Evolutionary conservation across 2,329 filamentous ascomycete species (phyloP).

Genomic region (Teratosphaeria epicoccoides): DNA sequence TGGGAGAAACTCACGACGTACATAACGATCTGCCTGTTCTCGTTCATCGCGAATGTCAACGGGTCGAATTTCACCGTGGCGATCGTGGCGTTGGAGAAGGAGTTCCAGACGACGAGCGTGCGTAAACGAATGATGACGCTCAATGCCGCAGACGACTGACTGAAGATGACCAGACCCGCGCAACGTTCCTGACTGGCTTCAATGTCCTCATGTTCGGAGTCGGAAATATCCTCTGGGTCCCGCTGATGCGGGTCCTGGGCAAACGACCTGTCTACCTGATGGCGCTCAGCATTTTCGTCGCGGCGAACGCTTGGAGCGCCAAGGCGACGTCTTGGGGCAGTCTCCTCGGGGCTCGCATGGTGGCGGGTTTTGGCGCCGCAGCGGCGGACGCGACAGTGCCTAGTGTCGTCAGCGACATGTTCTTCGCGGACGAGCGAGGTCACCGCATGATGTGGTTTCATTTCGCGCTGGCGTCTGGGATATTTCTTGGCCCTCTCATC

Average conservation of each 20-base stretch:
- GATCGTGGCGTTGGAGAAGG: conserved; percentile 22
- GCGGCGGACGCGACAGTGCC: conserved; percentile 30
- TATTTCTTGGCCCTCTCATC: conserved; percentile 30
- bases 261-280: conserved; percentile 30
- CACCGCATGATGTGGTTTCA: conserved; percentile 31
- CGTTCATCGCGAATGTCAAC: conserved; percentile 32
- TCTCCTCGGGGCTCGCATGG: conserved; percentile 17
- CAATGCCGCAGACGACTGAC: not conserved
- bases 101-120: conserved; percentile 17
- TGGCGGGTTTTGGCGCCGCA: conserved; percentile 20
- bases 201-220: conserved; percentile 23
- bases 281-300: conserved; percentile 23
- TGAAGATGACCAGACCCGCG: conserved; percentile 6
- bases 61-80: conserved; percentile 31
- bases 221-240: conserved; percentile 25
- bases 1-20: conserved; percentile 20
- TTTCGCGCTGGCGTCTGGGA: conserved; percentile 26
- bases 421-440: conserved; percentile 26
- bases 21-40: conserved; percentile 29
- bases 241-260: conserved; percentile 24
- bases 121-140: not conserved
- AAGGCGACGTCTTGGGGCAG: conserved; percentile 17
- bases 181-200: conserved; percentile 18
- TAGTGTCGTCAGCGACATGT: conserved; percentile 28
- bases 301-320: conserved; percentile 28